Conservation (phyloP, 148 eudicot genomes). For the Spergularia marina region DNA sequence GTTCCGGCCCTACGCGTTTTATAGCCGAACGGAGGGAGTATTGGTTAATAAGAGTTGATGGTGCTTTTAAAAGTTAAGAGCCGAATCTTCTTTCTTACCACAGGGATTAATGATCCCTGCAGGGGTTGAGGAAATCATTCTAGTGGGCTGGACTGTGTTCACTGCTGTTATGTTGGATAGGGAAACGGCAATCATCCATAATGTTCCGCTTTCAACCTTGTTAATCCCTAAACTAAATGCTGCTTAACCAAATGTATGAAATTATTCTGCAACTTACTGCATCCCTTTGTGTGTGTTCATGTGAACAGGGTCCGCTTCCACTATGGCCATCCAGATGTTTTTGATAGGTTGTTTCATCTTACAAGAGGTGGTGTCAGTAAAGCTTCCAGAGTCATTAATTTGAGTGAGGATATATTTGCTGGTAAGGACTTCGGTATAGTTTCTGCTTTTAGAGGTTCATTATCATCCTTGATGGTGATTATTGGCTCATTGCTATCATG, state of each 20-base stretch:
- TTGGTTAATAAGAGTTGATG: not conserved
- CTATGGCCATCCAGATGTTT: constrained; percentile 99
- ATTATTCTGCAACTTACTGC: not conserved
- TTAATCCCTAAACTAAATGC: not conserved
- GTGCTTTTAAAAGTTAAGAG: not conserved
- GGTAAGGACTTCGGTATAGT: constrained; percentile 40
- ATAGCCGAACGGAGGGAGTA: no score
- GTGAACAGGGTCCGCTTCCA: constrained; percentile 90
- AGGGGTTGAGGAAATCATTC: not conserved
- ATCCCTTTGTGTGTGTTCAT: not conserved
- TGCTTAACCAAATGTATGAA: not conserved
- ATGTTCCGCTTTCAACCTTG: not conserved
- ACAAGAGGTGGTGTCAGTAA: constrained; percentile 98
- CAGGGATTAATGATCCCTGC: not conserved
- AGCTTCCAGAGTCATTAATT: constrained; percentile 90
- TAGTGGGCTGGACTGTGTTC: not conserved
- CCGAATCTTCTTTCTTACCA: not conserved
- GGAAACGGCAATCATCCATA: not conserved
- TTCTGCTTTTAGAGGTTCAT: not conserved
- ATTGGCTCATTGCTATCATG: constrained; percentile 7
- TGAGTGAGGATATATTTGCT: constrained; percentile 99
- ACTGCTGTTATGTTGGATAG: not conserved
- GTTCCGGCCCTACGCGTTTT: no score
- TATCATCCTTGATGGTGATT: not conserved
- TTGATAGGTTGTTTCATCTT: constrained; percentile 93